phyloP scores from a whole-genome alignment of 345 rosid genomes.

The Excoecaria agallocha region DNA sequence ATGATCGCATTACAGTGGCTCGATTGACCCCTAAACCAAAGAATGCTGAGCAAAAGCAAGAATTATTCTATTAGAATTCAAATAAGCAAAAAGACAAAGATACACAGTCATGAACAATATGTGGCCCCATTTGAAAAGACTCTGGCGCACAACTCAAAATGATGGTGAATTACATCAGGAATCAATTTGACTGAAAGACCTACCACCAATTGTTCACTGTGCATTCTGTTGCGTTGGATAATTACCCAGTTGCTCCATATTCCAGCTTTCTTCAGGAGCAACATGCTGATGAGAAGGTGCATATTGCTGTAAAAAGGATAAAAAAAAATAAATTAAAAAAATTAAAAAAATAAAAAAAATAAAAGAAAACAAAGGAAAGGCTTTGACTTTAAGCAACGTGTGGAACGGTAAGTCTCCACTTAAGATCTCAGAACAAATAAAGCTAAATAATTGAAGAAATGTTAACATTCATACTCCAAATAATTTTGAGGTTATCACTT shows the following conservation, averaged over 20 bases:
- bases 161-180: constrained; percentile 33
- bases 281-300: constrained; percentile 67
- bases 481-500: too few species aligned
- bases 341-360: constrained; percentile 18
- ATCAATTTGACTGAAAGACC: constrained; percentile 24
- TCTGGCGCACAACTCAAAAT: constrained; percentile 25
- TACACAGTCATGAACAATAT: constrained; percentile 20
- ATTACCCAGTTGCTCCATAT: constrained; percentile 63
- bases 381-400: background rate
- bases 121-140: constrained; percentile 31
- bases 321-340: background rate
- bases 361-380: background rate
- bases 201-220: constrained; percentile 31
- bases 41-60: constrained; percentile 19
- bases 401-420: background rate
- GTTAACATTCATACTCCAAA: too few species aligned
- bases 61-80: constrained; percentile 20
- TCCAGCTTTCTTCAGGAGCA: constrained; percentile 94
- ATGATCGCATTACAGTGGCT: too few species aligned
- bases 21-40: too few species aligned
- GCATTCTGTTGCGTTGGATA: constrained; percentile 43
- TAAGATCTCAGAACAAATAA: background rate
- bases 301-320: constrained; percentile 51
- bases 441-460: background rate
- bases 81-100: constrained; percentile 16